A percentile compares a stretch with the other conserved stretches of the same genome.
These are phyloP conservation scores for Ceratobasidium theobromae DNA, from an alignment of 1,284 basidiomycete species.

Conservation along the genomic window DNA sequence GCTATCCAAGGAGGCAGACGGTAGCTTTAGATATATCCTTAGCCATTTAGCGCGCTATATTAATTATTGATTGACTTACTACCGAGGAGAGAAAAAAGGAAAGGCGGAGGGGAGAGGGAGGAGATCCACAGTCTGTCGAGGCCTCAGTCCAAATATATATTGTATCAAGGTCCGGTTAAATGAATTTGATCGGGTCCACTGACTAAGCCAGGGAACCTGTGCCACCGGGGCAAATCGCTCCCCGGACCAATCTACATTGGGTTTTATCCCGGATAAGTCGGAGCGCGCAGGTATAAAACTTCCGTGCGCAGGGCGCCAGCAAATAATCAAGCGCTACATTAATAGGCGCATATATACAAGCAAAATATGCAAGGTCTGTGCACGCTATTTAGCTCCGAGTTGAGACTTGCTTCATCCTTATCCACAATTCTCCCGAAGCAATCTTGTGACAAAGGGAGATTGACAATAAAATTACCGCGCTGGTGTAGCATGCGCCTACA, in stretches of 20 bases:
- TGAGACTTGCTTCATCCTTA: neutral
- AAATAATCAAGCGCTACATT: neutral
- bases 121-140: neutral
- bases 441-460: neutral
- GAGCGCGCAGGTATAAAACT: neutral
- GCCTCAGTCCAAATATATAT: neutral
- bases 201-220: too few relatives aligned
- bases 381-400: neutral
- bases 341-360: neutral
- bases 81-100: neutral
- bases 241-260: neutral
- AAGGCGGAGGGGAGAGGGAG: neutral
- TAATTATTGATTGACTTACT: neutral
- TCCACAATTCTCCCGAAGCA: neutral
- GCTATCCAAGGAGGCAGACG: neutral
- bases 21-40: neutral
- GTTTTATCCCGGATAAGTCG: neutral
- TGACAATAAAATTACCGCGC: neutral
- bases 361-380: neutral
- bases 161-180: neutral
- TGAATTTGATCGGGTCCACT: neutral
- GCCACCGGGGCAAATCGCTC: neutral
- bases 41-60: too few relatives aligned
- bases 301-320: neutral
- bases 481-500: conserved; percentile 40